These are phyloP conservation scores for Ormosia semicastrata DNA, from an alignment of 306 rosid species.

Conservation along the genomic window DNA sequence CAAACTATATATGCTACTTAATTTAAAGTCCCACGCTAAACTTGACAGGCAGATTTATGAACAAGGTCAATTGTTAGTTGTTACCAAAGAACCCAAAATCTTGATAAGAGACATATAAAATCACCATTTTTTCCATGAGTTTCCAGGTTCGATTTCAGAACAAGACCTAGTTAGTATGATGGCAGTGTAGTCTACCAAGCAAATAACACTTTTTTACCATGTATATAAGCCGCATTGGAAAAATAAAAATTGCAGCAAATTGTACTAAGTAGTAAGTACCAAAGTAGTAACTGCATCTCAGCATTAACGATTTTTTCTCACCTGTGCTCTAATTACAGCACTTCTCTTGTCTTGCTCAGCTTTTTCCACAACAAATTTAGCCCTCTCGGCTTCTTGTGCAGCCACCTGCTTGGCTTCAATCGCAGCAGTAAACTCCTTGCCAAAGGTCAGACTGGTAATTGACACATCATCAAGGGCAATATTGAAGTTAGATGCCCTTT, in stretches of 20 bases:
- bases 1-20: not conserved
- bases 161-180: not conserved
- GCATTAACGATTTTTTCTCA: slow-evolving; percentile 30
- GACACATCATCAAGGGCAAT: slow-evolving; percentile 92
- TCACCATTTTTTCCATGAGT: not conserved
- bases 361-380: slow-evolving; percentile 83
- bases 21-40: not conserved
- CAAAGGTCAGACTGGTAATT: slow-evolving; percentile 71
- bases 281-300: not conserved
- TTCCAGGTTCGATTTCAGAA: not conserved
- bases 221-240: not conserved
- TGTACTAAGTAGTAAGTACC: not conserved
- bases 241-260: slow-evolving; percentile 12
- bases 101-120: not conserved
- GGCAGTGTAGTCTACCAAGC: not conserved
- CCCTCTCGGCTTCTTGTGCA: slow-evolving; percentile 97
- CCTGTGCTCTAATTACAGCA: slow-evolving; percentile 88
- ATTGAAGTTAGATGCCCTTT: slow-evolving; percentile 81
- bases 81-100: not conserved
- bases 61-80: not conserved
- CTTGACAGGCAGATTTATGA: not conserved
- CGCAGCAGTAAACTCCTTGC: slow-evolving; percentile 86
- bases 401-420: slow-evolving; percentile 98
- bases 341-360: slow-evolving; percentile 94
- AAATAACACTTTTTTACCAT: not conserved